phyloP scores from a whole-genome alignment of 345 rosid species.

The Gossypium stocksii region DNA sequence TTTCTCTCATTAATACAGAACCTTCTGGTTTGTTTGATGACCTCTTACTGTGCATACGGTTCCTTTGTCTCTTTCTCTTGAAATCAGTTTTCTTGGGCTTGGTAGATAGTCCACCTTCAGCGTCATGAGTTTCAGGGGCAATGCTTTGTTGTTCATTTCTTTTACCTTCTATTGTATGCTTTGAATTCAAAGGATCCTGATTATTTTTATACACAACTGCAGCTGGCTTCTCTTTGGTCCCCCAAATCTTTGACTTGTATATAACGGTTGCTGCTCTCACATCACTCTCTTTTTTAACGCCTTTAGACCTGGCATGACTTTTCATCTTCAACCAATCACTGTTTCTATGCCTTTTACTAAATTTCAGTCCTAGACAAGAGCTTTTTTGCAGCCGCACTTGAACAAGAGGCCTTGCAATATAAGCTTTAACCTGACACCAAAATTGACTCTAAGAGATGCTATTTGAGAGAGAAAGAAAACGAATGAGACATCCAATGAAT shows the following conservation, averaged over 20 bases:
- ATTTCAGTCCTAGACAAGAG: constrained; percentile 9
- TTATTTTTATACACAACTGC: neutral
- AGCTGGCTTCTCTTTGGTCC: neutral
- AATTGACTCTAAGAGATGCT: constrained; percentile 2
- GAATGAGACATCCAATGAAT: neutral
- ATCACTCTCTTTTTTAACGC: constrained; percentile 3
- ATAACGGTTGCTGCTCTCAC: neutral
- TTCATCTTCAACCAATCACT: constrained; percentile 7
- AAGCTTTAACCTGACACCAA: constrained; percentile 27
- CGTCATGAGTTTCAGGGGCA: constrained; percentile 4
- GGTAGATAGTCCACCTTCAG: constrained; percentile 6
- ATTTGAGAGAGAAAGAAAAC: neutral
- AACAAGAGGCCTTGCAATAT: constrained; percentile 21
- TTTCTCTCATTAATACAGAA: constrained; percentile 9
- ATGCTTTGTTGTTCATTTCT: neutral
- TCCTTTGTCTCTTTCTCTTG: constrained; percentile 12
- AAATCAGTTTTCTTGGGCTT: neutral
- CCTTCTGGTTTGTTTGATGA: constrained; percentile 15
- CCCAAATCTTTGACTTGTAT: neutral
- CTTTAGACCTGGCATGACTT: constrained; percentile 8
- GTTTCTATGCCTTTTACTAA: neutral
- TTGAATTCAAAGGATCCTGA: constrained; percentile 7
- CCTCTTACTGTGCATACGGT: neutral
- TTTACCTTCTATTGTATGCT: constrained; percentile 6
- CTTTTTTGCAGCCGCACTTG: neutral